Conservation (phyloP, 768 basidiomycete species). For the Termitomyces sp. region DNA sequence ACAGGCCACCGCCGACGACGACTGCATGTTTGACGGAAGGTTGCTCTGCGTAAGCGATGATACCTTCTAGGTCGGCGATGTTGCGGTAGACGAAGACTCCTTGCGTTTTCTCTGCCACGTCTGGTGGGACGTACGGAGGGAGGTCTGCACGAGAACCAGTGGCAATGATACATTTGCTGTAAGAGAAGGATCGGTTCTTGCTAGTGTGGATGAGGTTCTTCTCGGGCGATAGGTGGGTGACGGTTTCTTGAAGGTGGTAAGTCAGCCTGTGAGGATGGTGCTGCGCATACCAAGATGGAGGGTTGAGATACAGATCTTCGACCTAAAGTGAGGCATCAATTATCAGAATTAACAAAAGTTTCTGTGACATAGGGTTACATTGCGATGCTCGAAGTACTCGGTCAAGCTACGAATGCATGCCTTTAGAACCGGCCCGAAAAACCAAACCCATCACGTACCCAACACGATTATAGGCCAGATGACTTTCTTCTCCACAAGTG, state of each 20-base stretch:
- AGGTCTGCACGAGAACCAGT: constrained; percentile 66
- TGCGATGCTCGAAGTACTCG: constrained; percentile 3
- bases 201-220: constrained; percentile 42
- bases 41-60: constrained; percentile 53
- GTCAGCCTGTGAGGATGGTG: constrained; percentile 53
- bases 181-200: constrained; percentile 38
- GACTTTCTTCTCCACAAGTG: constrained; percentile 54
- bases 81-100: constrained; percentile 74
- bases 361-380: background rate
- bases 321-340: constrained; percentile 20
- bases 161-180: constrained; percentile 62
- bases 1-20: constrained; percentile 66
- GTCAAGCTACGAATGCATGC: background rate
- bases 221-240: constrained; percentile 31
- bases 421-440: background rate
- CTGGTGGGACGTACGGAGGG: constrained; percentile 48
- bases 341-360: background rate
- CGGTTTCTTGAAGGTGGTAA: constrained; percentile 46
- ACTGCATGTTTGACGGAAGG: constrained; percentile 41
- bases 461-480: constrained; percentile 55
- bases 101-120: constrained; percentile 31
- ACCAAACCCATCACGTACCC: constrained; percentile 19
- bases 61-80: constrained; percentile 60
- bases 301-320: constrained; percentile 57
- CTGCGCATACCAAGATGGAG: constrained; percentile 50